These are phyloP conservation scores for Xylariaceae sp. DNA, from an alignment of 2,329 filamentous ascomycete genomes.

Conservation along the genomic window DNA sequence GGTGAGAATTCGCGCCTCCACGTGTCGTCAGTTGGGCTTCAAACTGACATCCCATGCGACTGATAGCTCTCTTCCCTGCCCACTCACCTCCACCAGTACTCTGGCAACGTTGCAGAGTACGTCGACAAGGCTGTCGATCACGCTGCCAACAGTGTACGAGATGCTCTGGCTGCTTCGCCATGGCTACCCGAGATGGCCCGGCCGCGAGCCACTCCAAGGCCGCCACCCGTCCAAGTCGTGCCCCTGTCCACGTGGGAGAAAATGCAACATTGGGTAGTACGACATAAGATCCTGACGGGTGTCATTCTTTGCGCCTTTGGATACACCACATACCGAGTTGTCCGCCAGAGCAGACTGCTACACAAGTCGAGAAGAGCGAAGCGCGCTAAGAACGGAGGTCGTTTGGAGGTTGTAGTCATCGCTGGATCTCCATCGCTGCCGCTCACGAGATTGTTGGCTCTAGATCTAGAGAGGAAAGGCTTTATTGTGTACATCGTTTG, in stretches of 20 bases:
- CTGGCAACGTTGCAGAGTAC: slow-evolving; percentile 70
- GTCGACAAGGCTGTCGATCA: slow-evolving; percentile 79
- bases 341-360: slow-evolving; percentile 52
- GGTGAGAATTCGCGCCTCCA: slow-evolving; percentile 48
- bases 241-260: slow-evolving; percentile 45
- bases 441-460: slow-evolving; percentile 75
- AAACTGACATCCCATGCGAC: slow-evolving; percentile 5
- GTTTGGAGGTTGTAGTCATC: slow-evolving; percentile 82
- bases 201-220: slow-evolving; percentile 53
- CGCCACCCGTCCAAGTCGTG: slow-evolving; percentile 34
- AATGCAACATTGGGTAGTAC: slow-evolving; percentile 67
- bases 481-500: slow-evolving; percentile 94
- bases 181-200: slow-evolving; percentile 73
- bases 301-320: slow-evolving; percentile 69
- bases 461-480: slow-evolving; percentile 85
- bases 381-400: slow-evolving; percentile 76
- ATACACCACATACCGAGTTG: slow-evolving; percentile 56
- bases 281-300: slow-evolving; percentile 71
- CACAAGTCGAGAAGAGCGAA: slow-evolving; percentile 72
- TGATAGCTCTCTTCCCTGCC: slow-evolving; percentile 51
- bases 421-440: slow-evolving; percentile 85
- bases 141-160: slow-evolving; percentile 68
- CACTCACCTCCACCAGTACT: slow-evolving; percentile 68
- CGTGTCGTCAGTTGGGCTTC: background rate
- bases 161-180: slow-evolving; percentile 61